phyloP scores from a whole-genome alignment of 139 green algal genomes.

The Picochlorum costavermella region DNA sequence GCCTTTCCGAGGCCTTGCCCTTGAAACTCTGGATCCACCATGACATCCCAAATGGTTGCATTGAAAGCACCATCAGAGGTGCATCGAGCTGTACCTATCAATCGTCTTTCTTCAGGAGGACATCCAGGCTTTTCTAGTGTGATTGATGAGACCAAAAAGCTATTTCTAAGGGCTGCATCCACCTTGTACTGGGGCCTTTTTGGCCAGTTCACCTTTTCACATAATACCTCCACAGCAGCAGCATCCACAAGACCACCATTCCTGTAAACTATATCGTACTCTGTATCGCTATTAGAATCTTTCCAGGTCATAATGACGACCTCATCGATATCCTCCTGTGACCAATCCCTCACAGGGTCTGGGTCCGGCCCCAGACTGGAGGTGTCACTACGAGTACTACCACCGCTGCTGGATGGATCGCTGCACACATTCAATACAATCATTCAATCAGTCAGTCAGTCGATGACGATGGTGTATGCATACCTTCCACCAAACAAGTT shows the following conservation, averaged over 20 bases:
- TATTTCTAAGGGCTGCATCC: conserved; percentile 75
- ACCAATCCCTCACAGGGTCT: conserved; percentile 16
- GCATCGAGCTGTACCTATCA: conserved; percentile 78
- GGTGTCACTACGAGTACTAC: not conserved
- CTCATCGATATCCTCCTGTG: conserved; percentile 26
- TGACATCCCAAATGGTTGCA: conserved; percentile 96
- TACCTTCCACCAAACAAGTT: too few species aligned
- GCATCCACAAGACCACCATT: conserved; percentile 65
- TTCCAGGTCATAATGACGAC: conserved; percentile 26
- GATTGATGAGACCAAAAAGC: conserved; percentile 77
- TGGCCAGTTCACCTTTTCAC: conserved; percentile 88
- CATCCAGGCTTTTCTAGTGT: conserved; percentile 29
- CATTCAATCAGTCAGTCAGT: too few species aligned
- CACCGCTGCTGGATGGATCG: too few species aligned
- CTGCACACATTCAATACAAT: too few species aligned
- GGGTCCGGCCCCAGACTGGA: not conserved
- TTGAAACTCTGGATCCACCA: conserved; percentile 87
- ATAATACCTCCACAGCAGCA: conserved; percentile 69
- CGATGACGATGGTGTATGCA: too few species aligned
- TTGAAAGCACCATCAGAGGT: conserved; percentile 96
- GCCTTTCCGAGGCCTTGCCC: conserved; percentile 85
- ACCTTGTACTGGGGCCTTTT: conserved; percentile 70
- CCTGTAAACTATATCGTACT: conserved; percentile 66
- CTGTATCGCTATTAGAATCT: conserved; percentile 36
- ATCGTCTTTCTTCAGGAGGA: conserved; percentile 8